Evolutionary conservation across 2,329 filamentous ascomycete species (phyloP), one percentile per base, ranked within the genome.

Genomic region (Meredithiella fracta): DNA sequence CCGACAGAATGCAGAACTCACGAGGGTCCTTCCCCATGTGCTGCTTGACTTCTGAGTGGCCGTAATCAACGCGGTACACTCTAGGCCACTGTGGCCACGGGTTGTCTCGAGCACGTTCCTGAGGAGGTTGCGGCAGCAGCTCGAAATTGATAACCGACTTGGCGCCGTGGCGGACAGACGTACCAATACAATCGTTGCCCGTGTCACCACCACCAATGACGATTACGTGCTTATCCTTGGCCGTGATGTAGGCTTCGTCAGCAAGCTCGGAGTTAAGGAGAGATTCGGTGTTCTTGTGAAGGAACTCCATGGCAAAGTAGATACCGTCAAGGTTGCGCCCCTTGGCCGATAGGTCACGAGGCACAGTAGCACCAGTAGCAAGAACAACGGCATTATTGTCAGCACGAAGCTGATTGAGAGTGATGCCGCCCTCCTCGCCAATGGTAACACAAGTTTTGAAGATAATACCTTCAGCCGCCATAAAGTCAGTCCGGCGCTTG

Each of bases 21-120:
- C 91, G 88, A 58, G 91, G 91, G 65, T 96, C 91, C 68, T 90
- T 90, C 71, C 91, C 91, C 74, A 90, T 91, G 74, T 96, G 90
- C 63, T 91, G 89, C 69, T 91, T 89, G 64, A 96, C 91, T 70
- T 97, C 91, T 15, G 84, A 85, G 75, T 97, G 91, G 57, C 91
- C 91, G 66, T 97, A 97, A 71, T 97, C 91, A n/a, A 96, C 86
- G 63, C 91, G 89, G 78, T 95, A 96, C 68, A 96, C 90, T 65
- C 90, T 86, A 58, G 91, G 91, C 90, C 91, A 97, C 72, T 96
- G 91, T 8, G 91, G 91, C 91, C 91, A 97, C 60, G 91, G 91
- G 76, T 97, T 97, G 71, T 96, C 91, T 60, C 81, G 79, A 61
- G 86, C 89, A 71, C 91, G 88, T 76, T 94, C 84, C 59, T 86